Conservation (phyloP, 192 early-diverging fungal species). For the Backusella liffmaniae region DNA sequence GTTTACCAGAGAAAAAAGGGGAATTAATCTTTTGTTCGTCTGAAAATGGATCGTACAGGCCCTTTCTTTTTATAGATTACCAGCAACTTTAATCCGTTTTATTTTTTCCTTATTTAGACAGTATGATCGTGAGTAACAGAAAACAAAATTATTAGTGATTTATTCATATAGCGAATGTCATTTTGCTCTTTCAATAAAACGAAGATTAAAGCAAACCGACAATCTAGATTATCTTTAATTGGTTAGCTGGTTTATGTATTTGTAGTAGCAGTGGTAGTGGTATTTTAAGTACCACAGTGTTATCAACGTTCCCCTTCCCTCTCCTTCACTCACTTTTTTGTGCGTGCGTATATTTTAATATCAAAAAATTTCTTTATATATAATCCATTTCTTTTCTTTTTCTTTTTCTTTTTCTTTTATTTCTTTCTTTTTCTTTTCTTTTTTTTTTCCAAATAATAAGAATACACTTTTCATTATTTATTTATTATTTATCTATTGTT, state of each 20-base stretch:
- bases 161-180: background rate
- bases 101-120: background rate
- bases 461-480: background rate
- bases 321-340: background rate
- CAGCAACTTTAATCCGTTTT: slow-evolving; percentile 7
- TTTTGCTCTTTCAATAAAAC: background rate
- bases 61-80: slow-evolving; percentile 2
- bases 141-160: background rate
- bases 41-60: background rate
- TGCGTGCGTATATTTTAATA: slow-evolving; percentile 1
- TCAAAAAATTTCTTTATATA: background rate
- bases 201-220: background rate
- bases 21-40: background rate
- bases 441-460: background rate
- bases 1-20: slow-evolving; percentile 1
- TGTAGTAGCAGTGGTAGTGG: background rate
- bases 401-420: background rate
- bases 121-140: slow-evolving; percentile 6
- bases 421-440: background rate
- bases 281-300: background rate
- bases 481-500: background rate
- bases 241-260: background rate
- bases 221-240: background rate
- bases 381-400: background rate
- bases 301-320: background rate